A percentile compares a stretch with the other conserved stretches of the same genome.
These are phyloP conservation scores for Eucalyptus curtisii DNA, from an alignment of 345 rosid genomes.

Conservation along the genomic window DNA sequence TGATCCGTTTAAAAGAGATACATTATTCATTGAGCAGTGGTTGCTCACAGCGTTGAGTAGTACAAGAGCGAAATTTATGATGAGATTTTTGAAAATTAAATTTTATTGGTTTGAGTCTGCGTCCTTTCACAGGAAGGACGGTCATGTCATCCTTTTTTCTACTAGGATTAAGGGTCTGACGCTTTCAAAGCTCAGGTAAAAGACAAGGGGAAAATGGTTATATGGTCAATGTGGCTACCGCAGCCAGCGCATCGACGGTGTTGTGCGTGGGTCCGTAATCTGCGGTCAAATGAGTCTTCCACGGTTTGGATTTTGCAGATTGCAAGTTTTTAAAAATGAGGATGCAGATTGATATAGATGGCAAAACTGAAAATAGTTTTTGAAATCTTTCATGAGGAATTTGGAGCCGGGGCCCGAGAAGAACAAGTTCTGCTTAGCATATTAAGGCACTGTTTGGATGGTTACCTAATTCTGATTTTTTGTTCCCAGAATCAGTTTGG, in stretches of 20 bases:
- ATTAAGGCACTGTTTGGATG: no score
- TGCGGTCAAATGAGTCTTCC: neutral
- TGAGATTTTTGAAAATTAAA: no score
- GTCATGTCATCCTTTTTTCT: no score
- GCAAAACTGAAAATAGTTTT: neutral
- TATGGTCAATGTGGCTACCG: neutral
- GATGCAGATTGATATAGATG: neutral
- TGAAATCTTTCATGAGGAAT: neutral
- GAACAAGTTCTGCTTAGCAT: neutral
- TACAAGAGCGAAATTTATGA: no score
- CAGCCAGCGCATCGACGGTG: neutral
- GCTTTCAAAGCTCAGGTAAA: neutral
- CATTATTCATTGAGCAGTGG: accelerated
- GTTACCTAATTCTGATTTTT: no score
- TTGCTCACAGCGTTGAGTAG: no score
- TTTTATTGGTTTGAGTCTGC: no score
- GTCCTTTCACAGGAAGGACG: accelerated
- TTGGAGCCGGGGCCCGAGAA: neutral
- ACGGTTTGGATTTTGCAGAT: neutral
- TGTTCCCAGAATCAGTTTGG: no score
- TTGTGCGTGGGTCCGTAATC: neutral
- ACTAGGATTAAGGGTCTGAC: accelerated
- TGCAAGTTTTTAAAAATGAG: neutral
- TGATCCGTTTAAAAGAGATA: accelerated
- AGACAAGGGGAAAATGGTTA: neutral